A percentile compares a stretch with the other conserved stretches of the same genome.
Conservation (phyloP, 306 rosid genomes). For the Citrullus mucosospermus region DNA sequence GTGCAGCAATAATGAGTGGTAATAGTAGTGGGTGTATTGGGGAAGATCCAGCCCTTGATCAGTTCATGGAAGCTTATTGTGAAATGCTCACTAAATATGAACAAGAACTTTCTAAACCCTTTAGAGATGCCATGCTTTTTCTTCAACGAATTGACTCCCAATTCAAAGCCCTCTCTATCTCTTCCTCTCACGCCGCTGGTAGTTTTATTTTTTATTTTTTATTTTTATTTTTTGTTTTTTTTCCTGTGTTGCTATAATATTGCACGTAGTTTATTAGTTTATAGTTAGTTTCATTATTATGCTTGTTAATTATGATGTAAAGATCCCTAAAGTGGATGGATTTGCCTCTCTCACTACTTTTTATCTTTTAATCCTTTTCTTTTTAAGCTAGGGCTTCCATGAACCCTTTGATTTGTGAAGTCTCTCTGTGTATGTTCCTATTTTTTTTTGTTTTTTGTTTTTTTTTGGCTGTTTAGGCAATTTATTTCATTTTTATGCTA, state of each 20-base stretch:
- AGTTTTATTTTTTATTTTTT: not conserved
- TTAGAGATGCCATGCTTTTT: constrained; percentile 87
- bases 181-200: constrained; percentile 33
- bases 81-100: constrained; percentile 95
- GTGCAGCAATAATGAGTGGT: constrained; percentile 39
- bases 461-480: not conserved
- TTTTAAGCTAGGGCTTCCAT: not conserved
- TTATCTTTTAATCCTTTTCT: not conserved
- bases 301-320: not conserved
- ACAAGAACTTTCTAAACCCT: constrained; percentile 89
- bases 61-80: constrained; percentile 99
- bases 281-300: not conserved
- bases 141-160: constrained; percentile 71
- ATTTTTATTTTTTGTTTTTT: not conserved
- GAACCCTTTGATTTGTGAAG: not conserved
- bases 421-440: not conserved
- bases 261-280: not conserved
- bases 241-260: not conserved
- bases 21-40: constrained; percentile 42
- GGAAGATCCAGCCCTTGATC: constrained; percentile 92
- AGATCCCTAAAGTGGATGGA: not conserved
- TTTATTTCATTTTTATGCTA: not conserved
- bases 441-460: not conserved
- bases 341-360: not conserved
- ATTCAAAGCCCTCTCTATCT: constrained; percentile 59